Evolutionary conservation across 768 basidiomycete genomes (phyloP).

Genomic region (Rhodotorula paludigena): DNA sequence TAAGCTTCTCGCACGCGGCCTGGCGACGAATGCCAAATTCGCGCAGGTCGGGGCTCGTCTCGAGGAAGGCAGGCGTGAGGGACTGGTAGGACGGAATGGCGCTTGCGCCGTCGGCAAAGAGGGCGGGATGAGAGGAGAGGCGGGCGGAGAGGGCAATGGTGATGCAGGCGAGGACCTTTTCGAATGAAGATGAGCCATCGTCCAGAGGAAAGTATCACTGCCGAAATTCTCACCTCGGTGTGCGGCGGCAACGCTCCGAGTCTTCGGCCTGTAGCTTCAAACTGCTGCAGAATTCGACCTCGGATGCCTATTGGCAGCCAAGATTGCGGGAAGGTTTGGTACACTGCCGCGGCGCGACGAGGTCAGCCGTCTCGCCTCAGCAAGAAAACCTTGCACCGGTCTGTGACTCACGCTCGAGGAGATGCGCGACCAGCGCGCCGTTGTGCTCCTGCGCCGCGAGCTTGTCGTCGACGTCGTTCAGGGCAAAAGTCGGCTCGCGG

Average conservation of each 20-base stretch:
- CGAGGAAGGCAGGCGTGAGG: slow-evolving; percentile 18
- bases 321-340: slow-evolving; percentile 28
- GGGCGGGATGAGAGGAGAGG: slow-evolving; percentile 28
- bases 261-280: slow-evolving; percentile 26
- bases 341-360: background rate
- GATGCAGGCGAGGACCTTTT: slow-evolving; percentile 32
- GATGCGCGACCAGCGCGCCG: slow-evolving; percentile 28
- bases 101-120: slow-evolving; percentile 11
- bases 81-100: slow-evolving; percentile 14
- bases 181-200: background rate
- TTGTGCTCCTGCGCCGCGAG: slow-evolving; percentile 15
- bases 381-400: background rate
- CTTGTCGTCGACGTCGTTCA: background rate
- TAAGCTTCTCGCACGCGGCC: slow-evolving; percentile 14
- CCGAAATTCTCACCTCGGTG: too few species aligned
- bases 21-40: slow-evolving; percentile 28
- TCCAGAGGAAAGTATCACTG: too few species aligned
- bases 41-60: slow-evolving; percentile 15
- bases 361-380: background rate
- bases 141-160: slow-evolving; percentile 37
- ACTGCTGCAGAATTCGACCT: slow-evolving; percentile 7
- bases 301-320: slow-evolving; percentile 29
- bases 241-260: background rate
- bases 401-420: slow-evolving; percentile 22
- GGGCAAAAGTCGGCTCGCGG: background rate